phyloP scores from a whole-genome alignment of 2,329 filamentous ascomycete species.

The Paecilomyces sp. region DNA sequence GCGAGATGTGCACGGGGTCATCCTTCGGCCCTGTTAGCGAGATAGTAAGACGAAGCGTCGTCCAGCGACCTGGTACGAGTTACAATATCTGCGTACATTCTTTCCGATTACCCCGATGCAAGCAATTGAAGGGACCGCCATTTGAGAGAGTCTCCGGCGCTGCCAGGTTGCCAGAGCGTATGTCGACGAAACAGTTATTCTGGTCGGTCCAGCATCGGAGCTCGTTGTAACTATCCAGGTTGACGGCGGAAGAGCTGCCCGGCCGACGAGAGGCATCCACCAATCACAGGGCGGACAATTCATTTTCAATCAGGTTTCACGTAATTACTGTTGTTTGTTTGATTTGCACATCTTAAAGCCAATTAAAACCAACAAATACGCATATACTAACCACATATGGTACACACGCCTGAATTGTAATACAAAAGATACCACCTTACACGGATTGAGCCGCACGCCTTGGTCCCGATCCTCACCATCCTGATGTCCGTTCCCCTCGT shows the following conservation, averaged over 20 bases:
- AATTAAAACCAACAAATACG: not conserved
- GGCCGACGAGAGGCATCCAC: not conserved
- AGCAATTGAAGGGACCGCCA: constrained; percentile 67
- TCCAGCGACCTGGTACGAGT: not conserved
- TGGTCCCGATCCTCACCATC: not conserved
- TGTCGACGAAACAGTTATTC: not conserved
- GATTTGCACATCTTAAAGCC: not conserved
- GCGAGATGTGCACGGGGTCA: constrained; percentile 87
- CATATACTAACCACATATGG: not conserved
- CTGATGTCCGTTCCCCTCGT: not conserved
- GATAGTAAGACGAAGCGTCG: not conserved
- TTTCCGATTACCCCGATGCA: constrained; percentile 92
- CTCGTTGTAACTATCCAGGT: not conserved
- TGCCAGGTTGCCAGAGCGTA: not conserved
- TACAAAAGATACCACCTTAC: not conserved
- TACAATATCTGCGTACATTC: constrained; percentile 53
- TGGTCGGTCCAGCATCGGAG: not conserved
- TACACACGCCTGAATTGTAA: not conserved
- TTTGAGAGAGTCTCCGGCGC: constrained; percentile 12
- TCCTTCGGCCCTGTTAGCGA: constrained; percentile 52
- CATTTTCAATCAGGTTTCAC: not conserved
- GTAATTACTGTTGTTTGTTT: not conserved
- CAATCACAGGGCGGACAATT: not conserved
- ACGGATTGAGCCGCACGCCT: not conserved
- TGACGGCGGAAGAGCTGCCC: not conserved